Percentiles rank a stretch among this genome's conserved stretches.
phyloP scores from a whole-genome alignment of 257 asterid genomes.

The Echites panduratus region DNA sequence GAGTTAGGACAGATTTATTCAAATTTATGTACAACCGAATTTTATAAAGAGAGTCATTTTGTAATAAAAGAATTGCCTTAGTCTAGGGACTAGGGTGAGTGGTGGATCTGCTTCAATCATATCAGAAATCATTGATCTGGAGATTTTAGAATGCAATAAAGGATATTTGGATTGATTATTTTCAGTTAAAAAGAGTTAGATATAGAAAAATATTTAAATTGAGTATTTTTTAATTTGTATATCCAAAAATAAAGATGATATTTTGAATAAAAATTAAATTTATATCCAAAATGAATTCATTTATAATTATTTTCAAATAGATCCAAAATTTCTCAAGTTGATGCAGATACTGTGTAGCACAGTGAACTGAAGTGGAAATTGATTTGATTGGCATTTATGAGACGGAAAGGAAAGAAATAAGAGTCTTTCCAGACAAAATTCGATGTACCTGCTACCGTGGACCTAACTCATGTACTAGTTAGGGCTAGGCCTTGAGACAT shows the following conservation, averaged over 20 bases:
- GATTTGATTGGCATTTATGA: slow-evolving; percentile 1
- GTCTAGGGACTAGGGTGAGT: neutral
- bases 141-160: neutral
- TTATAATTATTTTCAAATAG: too few species aligned
- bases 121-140: neutral
- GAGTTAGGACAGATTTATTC: too few species aligned
- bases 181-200: too few species aligned
- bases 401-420: neutral
- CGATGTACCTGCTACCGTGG: neutral
- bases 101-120: neutral
- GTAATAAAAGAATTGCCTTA: too few species aligned
- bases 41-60: too few species aligned
- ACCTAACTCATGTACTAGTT: neutral
- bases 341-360: neutral
- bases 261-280: too few species aligned
- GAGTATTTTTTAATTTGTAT: too few species aligned
- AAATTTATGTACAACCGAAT: too few species aligned
- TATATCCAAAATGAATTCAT: too few species aligned
- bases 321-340: neutral
- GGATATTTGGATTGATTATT: too few species aligned
- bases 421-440: neutral
- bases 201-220: too few species aligned
- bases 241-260: too few species aligned
- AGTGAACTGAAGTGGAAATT: neutral
- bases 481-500: neutral